These are phyloP conservation scores for Silybum marianum DNA, from an alignment of 129 eudicot genomes.

Conservation along the genomic window DNA sequence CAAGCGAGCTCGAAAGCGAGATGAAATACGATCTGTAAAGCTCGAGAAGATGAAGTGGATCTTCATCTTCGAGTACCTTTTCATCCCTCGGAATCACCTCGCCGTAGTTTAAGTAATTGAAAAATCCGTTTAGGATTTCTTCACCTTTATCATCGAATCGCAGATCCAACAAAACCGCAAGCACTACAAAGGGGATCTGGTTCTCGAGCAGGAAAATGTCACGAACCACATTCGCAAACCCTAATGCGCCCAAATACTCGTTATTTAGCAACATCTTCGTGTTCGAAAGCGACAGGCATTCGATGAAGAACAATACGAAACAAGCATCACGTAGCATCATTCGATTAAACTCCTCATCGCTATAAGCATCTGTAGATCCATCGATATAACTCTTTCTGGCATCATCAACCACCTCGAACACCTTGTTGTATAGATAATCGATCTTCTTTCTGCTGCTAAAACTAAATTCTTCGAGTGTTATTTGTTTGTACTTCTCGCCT, in stretches of 20 bases:
- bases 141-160: conserved; percentile 30
- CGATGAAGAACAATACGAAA: conserved; percentile 37
- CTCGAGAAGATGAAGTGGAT: conserved; percentile 46
- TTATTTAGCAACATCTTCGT: conserved; percentile 19
- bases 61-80: conserved; percentile 27
- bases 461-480: conserved; percentile 24
- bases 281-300: conserved; percentile 13
- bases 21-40: conserved; percentile 41
- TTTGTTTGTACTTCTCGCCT: conserved; percentile 33
- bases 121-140: conserved; percentile 20
- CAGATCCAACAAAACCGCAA: conserved; percentile 29
- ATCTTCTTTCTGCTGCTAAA: neutral
- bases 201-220: conserved; percentile 49
- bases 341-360: conserved; percentile 28
- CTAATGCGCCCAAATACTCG: conserved; percentile 40
- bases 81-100: conserved; percentile 7
- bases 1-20: conserved; percentile 13
- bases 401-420: conserved; percentile 25
- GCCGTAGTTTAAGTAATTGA: conserved; percentile 38
- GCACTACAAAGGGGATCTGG: conserved; percentile 41
- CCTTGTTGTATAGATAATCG: conserved; percentile 16
- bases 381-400: conserved; percentile 31
- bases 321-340: conserved; percentile 48
- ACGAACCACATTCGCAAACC: conserved; percentile 33
- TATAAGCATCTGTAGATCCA: conserved; percentile 25